These are phyloP conservation scores for Candida pseudoviswanathii DNA, from an alignment of 1,139 yeast genomes.

Conservation along the genomic window DNA sequence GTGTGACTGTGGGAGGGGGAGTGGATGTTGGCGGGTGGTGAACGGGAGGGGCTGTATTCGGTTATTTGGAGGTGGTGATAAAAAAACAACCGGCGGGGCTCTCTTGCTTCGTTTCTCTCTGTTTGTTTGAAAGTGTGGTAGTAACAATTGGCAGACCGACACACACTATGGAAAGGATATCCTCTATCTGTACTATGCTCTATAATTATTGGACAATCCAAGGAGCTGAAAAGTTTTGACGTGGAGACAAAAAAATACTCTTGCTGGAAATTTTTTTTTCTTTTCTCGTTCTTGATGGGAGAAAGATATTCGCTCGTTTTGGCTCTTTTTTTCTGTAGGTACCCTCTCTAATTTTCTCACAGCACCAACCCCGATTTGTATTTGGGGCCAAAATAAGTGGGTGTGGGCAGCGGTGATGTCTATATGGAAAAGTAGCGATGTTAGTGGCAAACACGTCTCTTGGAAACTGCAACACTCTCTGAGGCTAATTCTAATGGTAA, in stretches of 20 bases:
- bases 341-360: slow-evolving; percentile 2
- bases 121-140: too few relatives aligned
- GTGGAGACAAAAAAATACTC: slow-evolving; percentile 7
- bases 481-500: neutral
- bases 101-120: neutral
- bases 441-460: neutral
- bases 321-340: too few relatives aligned
- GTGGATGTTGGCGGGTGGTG: too few relatives aligned
- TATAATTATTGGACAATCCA: neutral
- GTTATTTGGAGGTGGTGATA: neutral
- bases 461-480: neutral
- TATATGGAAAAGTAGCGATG: neutral
- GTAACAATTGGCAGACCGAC: neutral
- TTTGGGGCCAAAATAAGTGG: neutral
- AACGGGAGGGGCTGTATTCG: neutral
- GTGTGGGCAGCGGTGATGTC: neutral
- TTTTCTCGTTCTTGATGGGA: slow-evolving; percentile 2
- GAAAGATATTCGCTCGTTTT: slow-evolving; percentile 3
- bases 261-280: slow-evolving; percentile 4
- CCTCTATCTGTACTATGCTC: neutral
- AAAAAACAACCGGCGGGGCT: neutral
- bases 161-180: neutral
- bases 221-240: slow-evolving; percentile 1
- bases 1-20: too few relatives aligned
- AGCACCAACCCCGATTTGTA: neutral